Conservation (phyloP, 2,329 filamentous ascomycete genomes). For the Xylariaceae sp. region DNA sequence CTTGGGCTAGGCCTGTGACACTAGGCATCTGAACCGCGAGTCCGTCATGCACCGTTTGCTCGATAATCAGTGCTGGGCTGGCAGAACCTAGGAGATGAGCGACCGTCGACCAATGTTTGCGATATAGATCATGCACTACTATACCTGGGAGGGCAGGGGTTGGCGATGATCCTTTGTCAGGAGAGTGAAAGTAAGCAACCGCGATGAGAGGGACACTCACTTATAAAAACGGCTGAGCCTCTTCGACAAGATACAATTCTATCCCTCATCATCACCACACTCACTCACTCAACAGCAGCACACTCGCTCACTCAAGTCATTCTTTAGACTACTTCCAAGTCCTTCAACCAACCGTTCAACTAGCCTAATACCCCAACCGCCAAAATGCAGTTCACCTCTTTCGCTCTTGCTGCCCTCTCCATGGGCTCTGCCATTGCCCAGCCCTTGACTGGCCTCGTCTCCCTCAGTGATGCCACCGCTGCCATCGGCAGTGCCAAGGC, state of each 20-base stretch:
- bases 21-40: no score
- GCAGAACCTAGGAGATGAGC: no score
- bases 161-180: background rate
- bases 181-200: background rate
- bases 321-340: conserved; percentile 8
- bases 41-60: no score
- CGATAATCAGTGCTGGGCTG: no score
- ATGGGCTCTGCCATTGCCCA: conserved; percentile 31
- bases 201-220: background rate
- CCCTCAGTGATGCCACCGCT: conserved; percentile 16
- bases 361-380: conserved; percentile 5
- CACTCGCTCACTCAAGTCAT: conserved; percentile 18
- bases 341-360: background rate
- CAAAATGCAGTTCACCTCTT: conserved; percentile 33
- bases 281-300: conserved; percentile 15
- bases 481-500: conserved; percentile 20
- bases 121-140: background rate
- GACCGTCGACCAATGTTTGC: no score
- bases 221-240: conserved; percentile 12
- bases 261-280: background rate
- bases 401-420: conserved; percentile 31
- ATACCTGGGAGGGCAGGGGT: background rate
- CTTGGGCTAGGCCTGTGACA: no score
- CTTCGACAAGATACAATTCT: background rate
- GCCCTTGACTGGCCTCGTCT: conserved; percentile 18